Base-by-base conservation (phyloP, 2,329 filamentous ascomycete genomes). In the Pseudovirgaria hyperparasitica region DNA sequence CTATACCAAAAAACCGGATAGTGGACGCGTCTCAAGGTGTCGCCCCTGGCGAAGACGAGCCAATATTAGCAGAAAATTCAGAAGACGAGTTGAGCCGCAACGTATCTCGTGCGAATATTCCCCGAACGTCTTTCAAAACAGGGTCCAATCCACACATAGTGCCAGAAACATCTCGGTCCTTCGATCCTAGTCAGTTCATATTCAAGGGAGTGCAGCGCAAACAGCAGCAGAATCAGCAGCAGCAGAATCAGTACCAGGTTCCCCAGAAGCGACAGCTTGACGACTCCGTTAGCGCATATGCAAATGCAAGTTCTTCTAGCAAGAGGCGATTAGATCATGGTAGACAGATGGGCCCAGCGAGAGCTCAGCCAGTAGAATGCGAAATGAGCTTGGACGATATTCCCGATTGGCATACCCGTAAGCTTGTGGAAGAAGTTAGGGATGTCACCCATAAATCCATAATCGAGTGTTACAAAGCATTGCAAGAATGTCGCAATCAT, bases 361-460 rank as follows among this genome's bases (percentile, higher is more conserved):
- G 50, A 12, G 51, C 51, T 4, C 35, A 45, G 33, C 45, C 51
- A 6, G 41, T 54, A 2, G 19, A 24, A 10, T 5, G 16, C 3
- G 47, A 48, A 19, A 27, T 47, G 26, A 35, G 40, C 5, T 15
- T 52, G 18, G 37, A 38, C 0, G 45, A 53, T 6, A 52, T 52
- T 4, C 40, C 46, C 2, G 70, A 78, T 38, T 57, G 49, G 20
- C 44, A 56, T 18, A 36, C 66, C 16, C 52, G 59, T 24, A 43
- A 50, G 7, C 72, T 70, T 36, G 64, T 77, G 6, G 42, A 57
- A 32, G 52, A 66, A 16, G 60, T 80, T 34, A 44, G 51, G 29
- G 52, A 41, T 1, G 54, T 76, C 20, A 55, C 66, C 29, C 59
- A 63, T 0, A 39, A 50, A 4, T 54, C 62, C 1, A 52, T 76